Base-by-base conservation (phyloP, 2,329 filamentous ascomycete species). In the Trichothecium roseum region DNA sequence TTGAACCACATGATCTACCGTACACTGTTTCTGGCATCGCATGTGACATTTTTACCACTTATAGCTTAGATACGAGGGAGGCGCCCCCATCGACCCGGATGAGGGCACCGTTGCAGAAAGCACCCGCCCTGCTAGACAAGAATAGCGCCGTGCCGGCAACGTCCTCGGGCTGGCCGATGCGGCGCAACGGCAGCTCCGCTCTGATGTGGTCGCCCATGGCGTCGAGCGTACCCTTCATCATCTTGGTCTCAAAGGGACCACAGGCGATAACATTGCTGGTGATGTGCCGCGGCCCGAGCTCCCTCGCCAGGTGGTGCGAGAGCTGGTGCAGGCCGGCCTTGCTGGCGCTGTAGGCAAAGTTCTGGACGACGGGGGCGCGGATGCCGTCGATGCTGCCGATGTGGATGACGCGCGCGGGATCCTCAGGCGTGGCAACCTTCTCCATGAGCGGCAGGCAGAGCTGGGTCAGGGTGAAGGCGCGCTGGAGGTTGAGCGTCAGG, bases 61-160 rank as follows among this genome's bases (percentile, higher is more conserved):
- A 73, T 42, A 72, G 51, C 49, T 67, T 71, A 14, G 61, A 53
- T 30, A 60, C 50, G 37, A 69, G 49, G 20, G 64, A 56, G 16
- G 61, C 54, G 2, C 75, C 75, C 2, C 76, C 76, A 50, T 83
- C 78, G 28, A 81, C 50, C 8, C 71, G 59, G 42, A 82, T 73
- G 3, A 72, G 74, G 13, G 77, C 74, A 4, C 78, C 78, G 42
- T 81, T 83, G 26, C 35, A 30, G 31, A 33, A 35, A 15, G 26
- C 28, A 5, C 82, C 81, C 2, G 81, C 82, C 37, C 71, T 63
- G 47, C 78, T 81, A 28, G 69, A 66, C 50, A 87, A 55, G 56
- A 81, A 87, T 37, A 87, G 56, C 51, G 81, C 84, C 9, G 80
- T 69, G 0, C 81, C 81, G 0, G 80, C 81, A 4, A 84, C 76